Evolutionary conservation across 1,139 yeast genomes (phyloP).

Genomic region (Lodderomyces jiufengensis): DNA sequence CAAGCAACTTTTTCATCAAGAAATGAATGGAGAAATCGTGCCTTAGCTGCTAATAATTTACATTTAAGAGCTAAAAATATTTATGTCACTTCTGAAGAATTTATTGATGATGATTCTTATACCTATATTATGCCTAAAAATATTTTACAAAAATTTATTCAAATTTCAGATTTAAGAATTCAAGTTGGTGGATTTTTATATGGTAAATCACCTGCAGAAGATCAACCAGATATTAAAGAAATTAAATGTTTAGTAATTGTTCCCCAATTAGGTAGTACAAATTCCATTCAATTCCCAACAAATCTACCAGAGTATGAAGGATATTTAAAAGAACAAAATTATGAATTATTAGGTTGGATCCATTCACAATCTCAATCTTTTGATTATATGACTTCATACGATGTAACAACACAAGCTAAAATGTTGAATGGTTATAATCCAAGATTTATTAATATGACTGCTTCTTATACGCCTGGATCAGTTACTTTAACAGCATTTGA

Average conservation of each 20-base stretch:
- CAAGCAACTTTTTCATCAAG: conserved; percentile 79
- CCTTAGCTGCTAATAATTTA: conserved; percentile 72
- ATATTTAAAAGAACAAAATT: conserved; percentile 28
- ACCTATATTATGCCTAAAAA: conserved; percentile 84
- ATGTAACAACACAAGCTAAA: conserved; percentile 55
- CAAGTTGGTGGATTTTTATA: conserved; percentile 81
- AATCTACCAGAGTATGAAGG: conserved; percentile 37
- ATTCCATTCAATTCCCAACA: conserved; percentile 60
- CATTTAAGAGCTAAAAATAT: conserved; percentile 75
- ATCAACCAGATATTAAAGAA: conserved; percentile 72
- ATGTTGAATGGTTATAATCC: conserved; percentile 25
- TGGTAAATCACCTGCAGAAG: conserved; percentile 66
- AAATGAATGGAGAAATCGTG: conserved; percentile 89
- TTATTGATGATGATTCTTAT: conserved; percentile 46
- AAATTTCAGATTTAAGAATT: conserved; percentile 74
- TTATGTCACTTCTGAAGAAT: conserved; percentile 56
- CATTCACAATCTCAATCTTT: conserved; percentile 71
- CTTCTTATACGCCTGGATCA: conserved; percentile 80
- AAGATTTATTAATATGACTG: conserved; percentile 55
- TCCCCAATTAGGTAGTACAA: conserved; percentile 82
- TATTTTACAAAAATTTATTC: conserved; percentile 70
- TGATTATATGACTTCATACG: conserved; percentile 63
- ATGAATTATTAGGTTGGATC: conserved; percentile 74
- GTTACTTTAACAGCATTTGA: conserved; percentile 69
- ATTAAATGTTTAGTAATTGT: conserved; percentile 71